Conservation (phyloP, 768 basidiomycete genomes). For the Gloeophyllum trabeum region DNA sequence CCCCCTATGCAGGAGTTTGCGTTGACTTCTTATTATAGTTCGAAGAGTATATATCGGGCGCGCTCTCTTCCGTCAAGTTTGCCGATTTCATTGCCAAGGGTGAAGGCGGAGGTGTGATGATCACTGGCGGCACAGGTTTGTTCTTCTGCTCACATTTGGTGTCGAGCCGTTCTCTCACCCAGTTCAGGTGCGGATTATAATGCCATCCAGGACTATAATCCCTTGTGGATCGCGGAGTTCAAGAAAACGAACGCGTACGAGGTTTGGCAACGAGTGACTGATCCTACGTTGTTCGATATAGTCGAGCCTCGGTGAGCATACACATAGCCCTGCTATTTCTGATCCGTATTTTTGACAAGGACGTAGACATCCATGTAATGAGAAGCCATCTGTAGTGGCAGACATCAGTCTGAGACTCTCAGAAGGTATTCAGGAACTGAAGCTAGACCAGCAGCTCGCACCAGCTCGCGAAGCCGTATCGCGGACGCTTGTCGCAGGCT, state of each 20-base stretch:
- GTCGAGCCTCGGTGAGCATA: slow-evolving; percentile 82
- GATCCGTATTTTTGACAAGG: background rate
- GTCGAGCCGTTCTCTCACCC: no score
- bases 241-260: slow-evolving; percentile 79
- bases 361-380: slow-evolving; percentile 82
- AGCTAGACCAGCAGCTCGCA: slow-evolving; percentile 86
- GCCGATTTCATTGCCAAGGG: slow-evolving; percentile 73
- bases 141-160: no score
- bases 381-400: slow-evolving; percentile 78
- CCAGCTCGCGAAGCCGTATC: slow-evolving; percentile 86
- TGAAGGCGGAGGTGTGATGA: slow-evolving; percentile 49
- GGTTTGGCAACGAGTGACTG: slow-evolving; percentile 86
- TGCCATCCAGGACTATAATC: slow-evolving; percentile 73
- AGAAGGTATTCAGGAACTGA: slow-evolving; percentile 91
- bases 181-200: slow-evolving; percentile 42
- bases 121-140: slow-evolving; percentile 50
- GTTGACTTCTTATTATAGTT: slow-evolving; percentile 33
- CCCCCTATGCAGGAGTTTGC: background rate
- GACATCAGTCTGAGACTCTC: slow-evolving; percentile 88
- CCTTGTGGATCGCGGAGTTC: slow-evolving; percentile 82
- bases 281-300: slow-evolving; percentile 90
- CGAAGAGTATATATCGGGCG: slow-evolving; percentile 89
- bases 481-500: slow-evolving; percentile 61
- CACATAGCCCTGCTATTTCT: background rate
- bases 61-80: slow-evolving; percentile 83